A percentile compares a stretch with the other conserved stretches of the same genome.
Conservation (phyloP, 2,329 filamentous ascomycete species). For the Fusarium duplospermum region DNA sequence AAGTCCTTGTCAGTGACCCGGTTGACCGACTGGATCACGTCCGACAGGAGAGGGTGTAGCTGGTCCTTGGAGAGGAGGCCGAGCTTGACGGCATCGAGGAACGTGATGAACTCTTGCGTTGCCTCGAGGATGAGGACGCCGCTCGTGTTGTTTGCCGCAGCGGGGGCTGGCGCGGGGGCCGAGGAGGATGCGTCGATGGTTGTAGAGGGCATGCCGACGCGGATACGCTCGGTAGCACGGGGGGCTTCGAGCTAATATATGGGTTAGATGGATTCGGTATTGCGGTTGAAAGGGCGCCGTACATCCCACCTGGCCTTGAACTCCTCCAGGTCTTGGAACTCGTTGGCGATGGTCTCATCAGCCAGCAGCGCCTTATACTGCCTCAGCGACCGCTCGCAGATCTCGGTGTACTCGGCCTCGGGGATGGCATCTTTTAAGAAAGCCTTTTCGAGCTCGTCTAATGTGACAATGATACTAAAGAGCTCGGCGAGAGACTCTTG, state of each 20-base stretch:
- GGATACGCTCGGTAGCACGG: constrained; percentile 90
- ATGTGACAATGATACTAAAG: constrained; percentile 95
- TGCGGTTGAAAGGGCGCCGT: constrained; percentile 41
- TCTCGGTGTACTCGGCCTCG: constrained; percentile 94
- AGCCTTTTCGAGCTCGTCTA: constrained; percentile 95
- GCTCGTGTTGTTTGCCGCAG: constrained; percentile 61
- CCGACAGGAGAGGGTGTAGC: constrained; percentile 92
- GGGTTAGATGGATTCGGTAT: neutral
- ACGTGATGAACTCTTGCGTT: constrained; percentile 98
- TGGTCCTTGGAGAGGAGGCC: constrained; percentile 95
- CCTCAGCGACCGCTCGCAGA: constrained; percentile 91
- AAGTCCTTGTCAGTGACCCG: constrained; percentile 97
- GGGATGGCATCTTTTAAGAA: constrained; percentile 95
- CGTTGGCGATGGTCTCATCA: constrained; percentile 89
- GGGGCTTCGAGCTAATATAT: constrained; percentile 84
- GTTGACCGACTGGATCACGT: constrained; percentile 97
- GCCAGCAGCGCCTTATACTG: constrained; percentile 96
- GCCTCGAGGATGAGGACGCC: constrained; percentile 84
- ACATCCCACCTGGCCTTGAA: constrained; percentile 96
- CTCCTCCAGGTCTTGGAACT: constrained; percentile 87
- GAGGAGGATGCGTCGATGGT: constrained; percentile 68
- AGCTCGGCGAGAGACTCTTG: constrained; percentile 97
- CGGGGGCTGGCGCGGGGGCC: constrained; percentile 56
- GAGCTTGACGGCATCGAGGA: constrained; percentile 93
- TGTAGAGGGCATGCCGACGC: constrained; percentile 92